phyloP scores from a whole-genome alignment of 208 protist genomes.

The Acanthamoeba healyi region DNA sequence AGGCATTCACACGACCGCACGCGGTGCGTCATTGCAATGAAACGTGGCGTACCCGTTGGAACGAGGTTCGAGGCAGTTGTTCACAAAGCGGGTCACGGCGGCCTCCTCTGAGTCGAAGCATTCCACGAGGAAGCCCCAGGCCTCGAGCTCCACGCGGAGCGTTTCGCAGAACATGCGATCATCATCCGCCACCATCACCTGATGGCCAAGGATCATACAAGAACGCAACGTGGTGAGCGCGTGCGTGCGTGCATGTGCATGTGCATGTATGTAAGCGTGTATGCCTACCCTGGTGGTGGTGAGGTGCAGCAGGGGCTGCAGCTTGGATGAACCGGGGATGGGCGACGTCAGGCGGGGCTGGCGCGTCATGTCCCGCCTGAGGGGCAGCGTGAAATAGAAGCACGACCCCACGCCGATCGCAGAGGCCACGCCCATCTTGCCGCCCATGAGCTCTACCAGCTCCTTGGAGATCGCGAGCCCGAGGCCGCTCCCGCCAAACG shows the following conservation, averaged over 20 bases:
- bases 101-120: constrained; percentile 42
- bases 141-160: constrained; percentile 47
- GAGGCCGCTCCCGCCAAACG: constrained; percentile 60
- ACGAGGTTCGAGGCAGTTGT: background rate
- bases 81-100: background rate
- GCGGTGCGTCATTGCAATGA: background rate
- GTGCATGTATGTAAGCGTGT: background rate
- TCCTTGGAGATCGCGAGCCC: constrained; percentile 57
- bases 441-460: constrained; percentile 64
- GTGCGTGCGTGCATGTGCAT: background rate
- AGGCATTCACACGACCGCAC: too few species aligned
- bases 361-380: background rate
- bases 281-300: background rate
- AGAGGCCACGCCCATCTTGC: constrained; percentile 57
- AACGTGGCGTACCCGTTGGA: background rate
- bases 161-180: constrained; percentile 63
- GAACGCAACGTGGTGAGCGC: background rate
- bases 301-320: constrained; percentile 19
- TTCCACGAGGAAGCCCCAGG: constrained; percentile 44
- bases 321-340: constrained; percentile 1
- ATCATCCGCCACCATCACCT: constrained; percentile 3
- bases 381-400: constrained; percentile 52
- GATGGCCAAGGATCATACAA: too few species aligned
- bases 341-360: constrained; percentile 8
- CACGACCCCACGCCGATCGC: constrained; percentile 35